A percentile compares a stretch with the other conserved stretches of the same genome.
Conservation (phyloP, 2,329 filamentous ascomycete genomes). For the Scytalidium lignicola region DNA sequence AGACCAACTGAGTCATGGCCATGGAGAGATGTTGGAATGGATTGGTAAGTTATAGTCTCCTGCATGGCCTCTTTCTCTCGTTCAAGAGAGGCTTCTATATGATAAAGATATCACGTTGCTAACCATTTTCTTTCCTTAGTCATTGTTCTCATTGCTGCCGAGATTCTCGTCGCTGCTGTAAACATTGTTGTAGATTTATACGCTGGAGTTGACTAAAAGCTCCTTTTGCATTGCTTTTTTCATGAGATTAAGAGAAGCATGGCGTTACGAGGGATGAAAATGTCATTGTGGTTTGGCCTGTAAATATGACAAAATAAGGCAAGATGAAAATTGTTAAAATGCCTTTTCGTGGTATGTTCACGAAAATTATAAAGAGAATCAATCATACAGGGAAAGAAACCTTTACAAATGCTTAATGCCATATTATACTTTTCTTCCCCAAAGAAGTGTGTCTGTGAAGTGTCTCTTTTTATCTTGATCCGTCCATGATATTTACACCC, state of each 20-base stretch:
- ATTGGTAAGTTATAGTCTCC: constrained; percentile 59
- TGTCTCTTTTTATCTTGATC: not conserved
- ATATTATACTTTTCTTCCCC: not conserved
- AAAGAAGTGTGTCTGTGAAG: not conserved
- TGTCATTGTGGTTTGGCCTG: not conserved
- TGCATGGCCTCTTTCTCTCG: not conserved
- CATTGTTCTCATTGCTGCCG: constrained; percentile 90
- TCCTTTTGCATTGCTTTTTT: not conserved
- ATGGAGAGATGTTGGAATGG: constrained; percentile 86
- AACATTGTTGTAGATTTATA: constrained; percentile 96
- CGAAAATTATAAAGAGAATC: not conserved
- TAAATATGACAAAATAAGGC: not conserved
- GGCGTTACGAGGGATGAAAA: not conserved
- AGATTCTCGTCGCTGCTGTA: constrained; percentile 86
- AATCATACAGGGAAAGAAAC: not conserved
- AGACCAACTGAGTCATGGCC: constrained; percentile 89
- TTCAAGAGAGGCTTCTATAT: constrained; percentile 1
- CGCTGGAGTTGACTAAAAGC: constrained; percentile 52
- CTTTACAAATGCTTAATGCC: not conserved
- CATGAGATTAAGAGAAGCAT: not conserved
- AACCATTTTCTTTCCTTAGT: constrained; percentile 47
- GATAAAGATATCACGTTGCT: constrained; percentile 1
- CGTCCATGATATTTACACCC: not conserved
- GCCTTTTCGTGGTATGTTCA: not conserved
- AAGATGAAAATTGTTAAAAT: not conserved